phyloP scores from a whole-genome alignment of 768 basidiomycete genomes.

The Mycena polygramma region DNA sequence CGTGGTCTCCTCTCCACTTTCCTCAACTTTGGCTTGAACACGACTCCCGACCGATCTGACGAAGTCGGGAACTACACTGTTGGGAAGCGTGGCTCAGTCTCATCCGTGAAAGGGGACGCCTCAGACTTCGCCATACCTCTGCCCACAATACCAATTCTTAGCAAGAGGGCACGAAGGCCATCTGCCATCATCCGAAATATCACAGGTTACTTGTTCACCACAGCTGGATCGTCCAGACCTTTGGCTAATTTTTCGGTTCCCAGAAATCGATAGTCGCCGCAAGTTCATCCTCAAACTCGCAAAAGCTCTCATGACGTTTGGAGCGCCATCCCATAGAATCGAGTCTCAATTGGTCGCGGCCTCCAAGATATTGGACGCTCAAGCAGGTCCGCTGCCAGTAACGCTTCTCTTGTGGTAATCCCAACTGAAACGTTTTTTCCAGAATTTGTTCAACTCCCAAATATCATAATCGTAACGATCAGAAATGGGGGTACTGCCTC shows the following conservation, averaged over 20 bases:
- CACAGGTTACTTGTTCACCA: not conserved
- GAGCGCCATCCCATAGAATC: slow-evolving; percentile 94
- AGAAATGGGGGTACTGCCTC: slow-evolving; percentile 79
- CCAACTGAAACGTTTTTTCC: not conserved
- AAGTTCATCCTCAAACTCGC: slow-evolving; percentile 90
- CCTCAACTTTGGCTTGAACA: slow-evolving; percentile 37
- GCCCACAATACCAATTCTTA: slow-evolving; percentile 21
- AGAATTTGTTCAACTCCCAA: slow-evolving; percentile 88
- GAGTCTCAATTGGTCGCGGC: slow-evolving; percentile 90
- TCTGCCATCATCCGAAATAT: slow-evolving; percentile 58
- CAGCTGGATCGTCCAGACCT: not conserved
- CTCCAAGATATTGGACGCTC: slow-evolving; percentile 80
- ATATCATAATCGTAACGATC: slow-evolving; percentile 85
- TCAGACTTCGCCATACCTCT: slow-evolving; percentile 11
- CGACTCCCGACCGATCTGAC: slow-evolving; percentile 19
- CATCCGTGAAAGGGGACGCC: not conserved
- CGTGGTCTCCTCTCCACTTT: slow-evolving; percentile 24
- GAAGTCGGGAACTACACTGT: slow-evolving; percentile 6
- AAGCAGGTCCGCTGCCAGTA: slow-evolving; percentile 70
- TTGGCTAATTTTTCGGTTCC: not conserved
- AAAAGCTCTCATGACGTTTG: slow-evolving; percentile 90
- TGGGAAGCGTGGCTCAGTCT: slow-evolving; percentile 3
- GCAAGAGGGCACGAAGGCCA: slow-evolving; percentile 40
- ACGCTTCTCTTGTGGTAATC: slow-evolving; percentile 4
- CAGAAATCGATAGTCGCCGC: slow-evolving; percentile 63